phyloP scores from a whole-genome alignment of 2,329 filamentous ascomycete genomes.

The Huntiella decipiens region DNA sequence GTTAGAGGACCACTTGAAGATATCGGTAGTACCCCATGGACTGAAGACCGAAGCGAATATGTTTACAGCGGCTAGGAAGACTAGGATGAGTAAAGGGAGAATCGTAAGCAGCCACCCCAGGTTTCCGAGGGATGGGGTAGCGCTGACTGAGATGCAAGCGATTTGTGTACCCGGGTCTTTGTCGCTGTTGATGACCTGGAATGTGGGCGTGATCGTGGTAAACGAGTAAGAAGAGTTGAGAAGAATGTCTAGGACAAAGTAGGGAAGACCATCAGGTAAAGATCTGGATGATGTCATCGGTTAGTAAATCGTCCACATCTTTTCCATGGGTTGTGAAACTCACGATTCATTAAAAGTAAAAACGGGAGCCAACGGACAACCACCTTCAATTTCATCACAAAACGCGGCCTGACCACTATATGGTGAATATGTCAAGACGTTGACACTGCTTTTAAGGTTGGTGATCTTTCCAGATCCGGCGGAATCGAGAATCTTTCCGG shows the following conservation, averaged over 20 bases:
- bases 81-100: constrained; percentile 57
- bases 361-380: constrained; percentile 57
- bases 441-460: constrained; percentile 52
- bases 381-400: constrained; percentile 44
- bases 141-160: constrained; percentile 61
- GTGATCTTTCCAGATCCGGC: constrained; percentile 38
- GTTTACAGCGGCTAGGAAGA: constrained; percentile 66
- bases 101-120: constrained; percentile 54
- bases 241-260: constrained; percentile 53
- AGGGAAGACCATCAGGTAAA: constrained; percentile 36
- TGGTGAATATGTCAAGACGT: constrained; percentile 61
- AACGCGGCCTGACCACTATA: constrained; percentile 41
- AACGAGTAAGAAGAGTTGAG: constrained; percentile 76
- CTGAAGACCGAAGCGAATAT: constrained; percentile 72
- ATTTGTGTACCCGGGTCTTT: constrained; percentile 37
- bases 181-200: constrained; percentile 54
- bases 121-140: constrained; percentile 65
- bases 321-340: constrained; percentile 11
- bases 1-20: constrained; percentile 95
- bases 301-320: neutral
- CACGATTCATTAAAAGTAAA: constrained; percentile 34
- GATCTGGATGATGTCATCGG: constrained; percentile 15
- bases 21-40: constrained; percentile 79
- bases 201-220: constrained; percentile 55
- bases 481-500: constrained; percentile 59